Evolutionary conservation across 2,329 filamentous ascomycete species (phyloP).

Genomic region (Colletotrichum simmondsii): DNA sequence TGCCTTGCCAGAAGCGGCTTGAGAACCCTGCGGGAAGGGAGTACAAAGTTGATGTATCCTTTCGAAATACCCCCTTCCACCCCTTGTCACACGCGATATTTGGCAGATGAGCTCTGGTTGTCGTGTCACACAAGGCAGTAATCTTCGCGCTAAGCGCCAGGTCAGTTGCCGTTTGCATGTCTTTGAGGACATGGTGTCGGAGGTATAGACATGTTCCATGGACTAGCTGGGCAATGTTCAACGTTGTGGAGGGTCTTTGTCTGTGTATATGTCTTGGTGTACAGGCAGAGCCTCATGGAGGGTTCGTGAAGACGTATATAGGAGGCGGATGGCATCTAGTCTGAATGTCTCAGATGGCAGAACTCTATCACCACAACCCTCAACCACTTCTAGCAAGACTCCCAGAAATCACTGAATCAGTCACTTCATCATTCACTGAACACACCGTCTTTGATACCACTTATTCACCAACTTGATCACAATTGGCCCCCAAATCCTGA

Average conservation of each 20-base stretch:
- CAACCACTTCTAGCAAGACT: background rate
- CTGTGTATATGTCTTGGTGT: background rate
- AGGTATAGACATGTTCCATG: slow-evolving; percentile 2
- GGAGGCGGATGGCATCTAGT: slow-evolving; percentile 5
- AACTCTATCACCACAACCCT: background rate
- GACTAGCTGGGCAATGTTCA: background rate
- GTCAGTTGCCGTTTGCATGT: background rate
- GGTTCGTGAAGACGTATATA: slow-evolving; percentile 11
- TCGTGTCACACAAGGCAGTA: slow-evolving; percentile 9
- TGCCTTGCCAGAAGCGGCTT: background rate
- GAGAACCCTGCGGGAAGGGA: background rate
- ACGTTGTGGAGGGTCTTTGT: background rate
- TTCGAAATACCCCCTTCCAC: background rate
- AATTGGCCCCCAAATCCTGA: background rate
- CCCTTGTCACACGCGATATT: background rate
- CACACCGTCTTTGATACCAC: background rate
- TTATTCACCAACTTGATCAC: background rate
- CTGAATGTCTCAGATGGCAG: slow-evolving; percentile 15
- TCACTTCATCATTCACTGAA: background rate
- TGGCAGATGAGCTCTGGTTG: background rate
- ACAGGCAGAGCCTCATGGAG: background rate
- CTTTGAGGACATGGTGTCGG: background rate
- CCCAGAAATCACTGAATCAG: background rate
- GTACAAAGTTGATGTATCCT: background rate
- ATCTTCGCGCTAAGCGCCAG: background rate